Conservation (phyloP, 176 grass and related monocot genomes). For the Areca catechu region DNA sequence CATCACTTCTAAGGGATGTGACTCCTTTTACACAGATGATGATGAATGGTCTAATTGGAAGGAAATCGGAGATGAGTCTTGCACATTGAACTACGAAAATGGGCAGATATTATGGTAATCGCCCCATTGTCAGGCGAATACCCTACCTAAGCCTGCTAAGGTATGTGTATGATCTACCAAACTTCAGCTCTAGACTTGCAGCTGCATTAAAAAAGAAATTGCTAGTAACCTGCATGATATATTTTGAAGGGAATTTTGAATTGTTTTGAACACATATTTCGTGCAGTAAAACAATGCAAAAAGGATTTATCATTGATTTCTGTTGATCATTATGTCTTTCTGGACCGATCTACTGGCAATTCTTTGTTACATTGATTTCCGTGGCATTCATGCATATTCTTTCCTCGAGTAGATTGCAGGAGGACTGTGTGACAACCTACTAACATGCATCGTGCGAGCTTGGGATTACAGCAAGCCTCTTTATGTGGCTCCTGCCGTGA, state of each 20-base stretch:
- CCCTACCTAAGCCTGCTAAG: slow-evolving; percentile 91
- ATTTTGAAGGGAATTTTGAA: no score
- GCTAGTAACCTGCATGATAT: no score
- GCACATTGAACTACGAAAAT: slow-evolving; percentile 90
- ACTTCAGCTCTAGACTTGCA: background rate
- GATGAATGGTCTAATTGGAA: slow-evolving; percentile 95
- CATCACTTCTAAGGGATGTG: slow-evolving; percentile 43
- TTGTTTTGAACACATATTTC: no score
- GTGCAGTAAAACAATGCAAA: no score
- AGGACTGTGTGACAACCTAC: slow-evolving; percentile 81
- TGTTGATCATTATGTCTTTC: no score
- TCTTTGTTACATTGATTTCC: background rate
- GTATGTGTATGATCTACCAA: slow-evolving; percentile 8
- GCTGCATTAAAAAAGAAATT: background rate
- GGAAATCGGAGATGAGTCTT: slow-evolving; percentile 84
- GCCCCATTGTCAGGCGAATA: slow-evolving; percentile 85
- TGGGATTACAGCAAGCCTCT: slow-evolving; percentile 84
- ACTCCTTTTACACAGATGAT: slow-evolving; percentile 65
- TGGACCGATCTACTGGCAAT: no score
- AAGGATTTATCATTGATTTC: no score
- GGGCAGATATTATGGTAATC: slow-evolving; percentile 87
- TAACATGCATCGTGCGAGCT: slow-evolving; percentile 88
- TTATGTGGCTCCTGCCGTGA: slow-evolving; percentile 86
- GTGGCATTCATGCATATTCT: background rate
- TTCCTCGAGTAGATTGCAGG: slow-evolving; percentile 40